Percentiles rank a stretch among this genome's conserved stretches.
phyloP scores from a whole-genome alignment of 176 grass and related monocot species.

The Carex cristatella region DNA sequence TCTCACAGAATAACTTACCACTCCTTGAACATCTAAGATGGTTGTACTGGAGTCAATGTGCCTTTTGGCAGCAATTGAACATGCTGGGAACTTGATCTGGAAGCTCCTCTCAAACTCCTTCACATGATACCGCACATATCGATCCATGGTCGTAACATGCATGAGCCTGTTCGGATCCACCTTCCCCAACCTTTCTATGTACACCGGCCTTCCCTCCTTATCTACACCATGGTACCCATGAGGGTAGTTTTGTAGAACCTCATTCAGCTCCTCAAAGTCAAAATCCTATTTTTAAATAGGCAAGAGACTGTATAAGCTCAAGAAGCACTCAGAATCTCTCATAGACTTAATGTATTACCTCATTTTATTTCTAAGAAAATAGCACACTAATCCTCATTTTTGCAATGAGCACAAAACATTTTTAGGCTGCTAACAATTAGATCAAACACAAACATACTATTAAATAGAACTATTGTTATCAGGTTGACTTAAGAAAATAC shows the following conservation, averaged over 20 bases:
- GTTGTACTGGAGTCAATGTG: constrained; percentile 92
- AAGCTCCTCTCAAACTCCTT: constrained; percentile 95
- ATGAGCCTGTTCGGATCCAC: constrained; percentile 92
- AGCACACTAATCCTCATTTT: background rate
- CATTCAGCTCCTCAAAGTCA: constrained; percentile 55
- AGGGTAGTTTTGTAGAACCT: constrained; percentile 91
- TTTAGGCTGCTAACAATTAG: background rate
- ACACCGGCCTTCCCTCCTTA: constrained; percentile 85
- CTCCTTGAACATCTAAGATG: constrained; percentile 90
- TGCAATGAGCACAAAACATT: background rate
- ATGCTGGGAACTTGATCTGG: constrained; percentile 86
- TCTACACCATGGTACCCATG: constrained; percentile 98
- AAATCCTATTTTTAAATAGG: constrained; percentile 52
- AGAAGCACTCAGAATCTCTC: background rate
- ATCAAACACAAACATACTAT: background rate
- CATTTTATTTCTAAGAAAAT: background rate
- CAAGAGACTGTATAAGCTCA: background rate
- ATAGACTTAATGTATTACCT: background rate
- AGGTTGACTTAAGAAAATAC: background rate
- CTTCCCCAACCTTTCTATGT: constrained; percentile 94
- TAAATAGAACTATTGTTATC: background rate
- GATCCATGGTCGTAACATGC: constrained; percentile 88
- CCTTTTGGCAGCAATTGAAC: constrained; percentile 85
- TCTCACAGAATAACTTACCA: constrained; percentile 43
- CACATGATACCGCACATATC: constrained; percentile 85